Evolutionary conservation across 768 basidiomycete genomes (phyloP).

Genomic region (Xerocomus brunneocitrinus): DNA sequence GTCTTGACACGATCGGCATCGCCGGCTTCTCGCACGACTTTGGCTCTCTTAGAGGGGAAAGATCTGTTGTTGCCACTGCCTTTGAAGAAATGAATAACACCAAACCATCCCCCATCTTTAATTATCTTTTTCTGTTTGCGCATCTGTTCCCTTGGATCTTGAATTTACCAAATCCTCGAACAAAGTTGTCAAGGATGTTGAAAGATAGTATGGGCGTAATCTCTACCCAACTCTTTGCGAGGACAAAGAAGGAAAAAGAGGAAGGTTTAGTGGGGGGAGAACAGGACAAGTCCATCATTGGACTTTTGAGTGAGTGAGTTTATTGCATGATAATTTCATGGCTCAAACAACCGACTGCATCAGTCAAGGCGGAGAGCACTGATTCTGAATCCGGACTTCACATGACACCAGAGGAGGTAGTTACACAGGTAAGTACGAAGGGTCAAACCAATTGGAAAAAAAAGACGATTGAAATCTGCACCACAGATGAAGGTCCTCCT

Average conservation of each 20-base stretch:
- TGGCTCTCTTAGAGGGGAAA: conserved; percentile 36
- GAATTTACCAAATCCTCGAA: conserved; percentile 30
- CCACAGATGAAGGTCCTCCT: conserved; percentile 35
- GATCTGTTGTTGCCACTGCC: conserved; percentile 3
- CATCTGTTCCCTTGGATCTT: conserved; percentile 30
- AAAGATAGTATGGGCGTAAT: conserved; percentile 30
- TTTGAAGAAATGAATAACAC: conserved; percentile 26
- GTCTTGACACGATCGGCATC: conserved; percentile 41
- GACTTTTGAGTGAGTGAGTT: conserved; percentile 31
- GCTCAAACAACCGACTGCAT: not conserved
- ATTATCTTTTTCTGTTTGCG: conserved; percentile 23
- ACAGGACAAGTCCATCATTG: conserved; percentile 36
- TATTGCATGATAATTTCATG: not conserved
- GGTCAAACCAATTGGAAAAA: not conserved
- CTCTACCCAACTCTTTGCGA: conserved; percentile 31
- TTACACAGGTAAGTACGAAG: conserved; percentile 25
- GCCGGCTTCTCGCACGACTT: conserved; percentile 46
- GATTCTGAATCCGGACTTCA: conserved; percentile 22
- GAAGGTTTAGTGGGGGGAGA: conserved; percentile 20
- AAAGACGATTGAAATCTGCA: not conserved
- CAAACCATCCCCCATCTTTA: conserved; percentile 14
- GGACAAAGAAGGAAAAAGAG: conserved; percentile 32
- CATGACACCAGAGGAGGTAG: conserved; percentile 39
- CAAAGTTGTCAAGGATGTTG: conserved; percentile 24
- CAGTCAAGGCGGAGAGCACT: conserved; percentile 37